Evolutionary conservation across 169 alveolate genomes (phyloP).

Genomic region (Plasmodium yoelii): DNA sequence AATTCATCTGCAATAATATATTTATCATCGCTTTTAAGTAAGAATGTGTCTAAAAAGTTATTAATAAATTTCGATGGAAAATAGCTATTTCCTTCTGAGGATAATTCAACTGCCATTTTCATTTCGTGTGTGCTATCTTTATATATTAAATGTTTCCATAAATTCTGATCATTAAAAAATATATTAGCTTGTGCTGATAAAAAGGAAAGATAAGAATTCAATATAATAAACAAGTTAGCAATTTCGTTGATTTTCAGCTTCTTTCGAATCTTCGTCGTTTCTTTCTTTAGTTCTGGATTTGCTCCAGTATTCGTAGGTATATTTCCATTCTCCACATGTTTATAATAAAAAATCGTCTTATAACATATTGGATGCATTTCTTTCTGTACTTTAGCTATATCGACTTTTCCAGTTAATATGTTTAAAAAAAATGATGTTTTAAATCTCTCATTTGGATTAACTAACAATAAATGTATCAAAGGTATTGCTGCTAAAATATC

Average conservation of each 20-base stretch:
- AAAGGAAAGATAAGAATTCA: slow-evolving; percentile 65
- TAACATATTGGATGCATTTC: slow-evolving; percentile 70
- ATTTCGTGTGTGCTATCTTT: slow-evolving; percentile 23
- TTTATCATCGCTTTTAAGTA: slow-evolving; percentile 25
- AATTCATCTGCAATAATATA: slow-evolving; percentile 27
- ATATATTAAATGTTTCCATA: slow-evolving; percentile 35
- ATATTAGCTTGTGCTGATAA: slow-evolving; percentile 8
- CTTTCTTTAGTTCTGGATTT: background rate
- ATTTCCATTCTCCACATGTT: background rate
- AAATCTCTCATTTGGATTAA: slow-evolving; percentile 2
- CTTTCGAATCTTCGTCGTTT: slow-evolving; percentile 13
- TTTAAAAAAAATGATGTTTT: slow-evolving; percentile 21
- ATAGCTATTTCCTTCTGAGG: slow-evolving; percentile 10
- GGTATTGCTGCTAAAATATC: slow-evolving; percentile 32
- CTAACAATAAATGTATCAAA: slow-evolving; percentile 29
- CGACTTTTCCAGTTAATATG: slow-evolving; percentile 10
- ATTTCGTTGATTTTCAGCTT: slow-evolving; percentile 19
- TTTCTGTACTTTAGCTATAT: slow-evolving; percentile 20
- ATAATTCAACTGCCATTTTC: background rate
- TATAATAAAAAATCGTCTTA: slow-evolving; percentile 34
- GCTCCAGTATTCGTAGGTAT: too few species aligned
- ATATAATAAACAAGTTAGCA: slow-evolving; percentile 29
- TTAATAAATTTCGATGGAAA: slow-evolving; percentile 30
- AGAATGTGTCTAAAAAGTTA: slow-evolving; percentile 39
- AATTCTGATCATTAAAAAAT: slow-evolving; percentile 12